A percentile compares a stretch with the other conserved stretches of the same genome.
Evolutionary conservation across 2,329 filamentous ascomycete genomes (phyloP).

Genomic region (Neophaeococcomyces mojaviensis): DNA sequence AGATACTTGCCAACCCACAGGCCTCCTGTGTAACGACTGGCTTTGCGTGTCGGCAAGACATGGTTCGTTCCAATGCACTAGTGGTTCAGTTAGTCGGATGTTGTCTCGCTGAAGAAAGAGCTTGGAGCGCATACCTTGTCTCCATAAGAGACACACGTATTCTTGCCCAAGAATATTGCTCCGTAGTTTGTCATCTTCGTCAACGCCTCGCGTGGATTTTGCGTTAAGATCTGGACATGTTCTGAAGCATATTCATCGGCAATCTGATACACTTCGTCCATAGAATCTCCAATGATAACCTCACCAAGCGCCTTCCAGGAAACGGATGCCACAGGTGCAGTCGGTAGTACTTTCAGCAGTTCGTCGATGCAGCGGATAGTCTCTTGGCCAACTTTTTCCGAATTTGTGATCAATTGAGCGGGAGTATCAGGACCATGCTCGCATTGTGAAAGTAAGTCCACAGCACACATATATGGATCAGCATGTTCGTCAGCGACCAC

Average conservation of each 20-base stretch:
- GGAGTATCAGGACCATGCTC: constrained; percentile 49
- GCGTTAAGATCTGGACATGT: constrained; percentile 46
- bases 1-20: constrained; percentile 51
- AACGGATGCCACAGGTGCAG: constrained; percentile 35
- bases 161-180: constrained; percentile 44
- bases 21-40: constrained; percentile 45
- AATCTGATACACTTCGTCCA: constrained; percentile 38
- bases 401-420: constrained; percentile 44
- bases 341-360: constrained; percentile 35
- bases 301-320: constrained; percentile 44
- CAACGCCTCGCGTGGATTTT: constrained; percentile 41
- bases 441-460: constrained; percentile 43
- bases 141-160: constrained; percentile 47
- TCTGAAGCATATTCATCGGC: constrained; percentile 45
- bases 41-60: constrained; percentile 44
- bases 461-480: constrained; percentile 40
- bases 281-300: constrained; percentile 35
- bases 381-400: constrained; percentile 31
- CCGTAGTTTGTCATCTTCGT: constrained; percentile 47
- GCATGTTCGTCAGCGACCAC: constrained; percentile 44
- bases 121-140: constrained; percentile 39
- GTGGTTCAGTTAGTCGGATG: neutral
- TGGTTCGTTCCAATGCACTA: constrained; percentile 50
- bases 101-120: neutral
- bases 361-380: constrained; percentile 33